Evolutionary conservation across 1,139 yeast species (phyloP), one percentile per base, ranked within the genome.

Genomic region (Zygosaccharomyces sapae): DNA sequence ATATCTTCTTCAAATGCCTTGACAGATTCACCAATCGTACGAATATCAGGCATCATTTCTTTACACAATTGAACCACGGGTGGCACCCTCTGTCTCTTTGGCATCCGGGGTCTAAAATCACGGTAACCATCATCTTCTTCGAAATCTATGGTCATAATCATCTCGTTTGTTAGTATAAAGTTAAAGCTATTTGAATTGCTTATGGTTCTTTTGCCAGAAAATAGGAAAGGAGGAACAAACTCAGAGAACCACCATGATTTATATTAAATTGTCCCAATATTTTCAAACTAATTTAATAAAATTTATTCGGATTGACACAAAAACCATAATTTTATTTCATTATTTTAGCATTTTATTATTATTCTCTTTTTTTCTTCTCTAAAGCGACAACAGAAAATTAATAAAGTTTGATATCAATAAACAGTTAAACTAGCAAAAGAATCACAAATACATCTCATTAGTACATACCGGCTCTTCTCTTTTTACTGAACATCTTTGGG

Each of bases 11-110:
- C 74, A 50, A 81, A 81, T 19, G 77, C 68, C 59, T 78, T 77
- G 13, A 76, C 68, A 46, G 80, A 75, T 59, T 83, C 90, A 20
- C 90, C 90, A 41, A 83, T 70, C 18, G 84, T 74, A 53, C 83
- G 71, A 48, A 83, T 76, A 62, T 82, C 88, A 24, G 68, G 71
- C 65, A 70, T 66, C 63, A 70, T 66, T 33, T 70, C 70, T 50
- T 67, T 70, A 47, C 72, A 65, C 31, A 70, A 56, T 49, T 67
- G 70, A 33, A 69, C 70, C 16, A 69, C 69, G 6, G 73, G 73
- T 46, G 73, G 70, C 47, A 69, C 55, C 52, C 70, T 55, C 44
- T 63, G 72, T 48, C 65, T 62, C 55, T 65, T 65, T 10, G 62
- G 63, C 48, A 55, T 53, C 30, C 64, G 63, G 42, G 63, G 63